Evolutionary conservation across 2,329 filamentous ascomycete species (phyloP).

Genomic region (Cucurbitaria berberidis): DNA sequence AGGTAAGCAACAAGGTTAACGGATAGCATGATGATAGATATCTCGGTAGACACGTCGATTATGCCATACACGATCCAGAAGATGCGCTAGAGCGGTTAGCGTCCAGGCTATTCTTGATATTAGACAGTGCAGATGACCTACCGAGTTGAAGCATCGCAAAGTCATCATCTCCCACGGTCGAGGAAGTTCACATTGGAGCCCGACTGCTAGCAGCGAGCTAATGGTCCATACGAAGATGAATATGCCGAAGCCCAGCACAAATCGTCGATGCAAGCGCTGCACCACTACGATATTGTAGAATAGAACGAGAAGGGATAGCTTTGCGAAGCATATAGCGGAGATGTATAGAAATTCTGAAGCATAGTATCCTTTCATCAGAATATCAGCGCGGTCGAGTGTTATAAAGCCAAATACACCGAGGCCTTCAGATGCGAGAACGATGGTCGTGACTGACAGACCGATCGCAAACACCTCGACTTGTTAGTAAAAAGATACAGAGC

Average conservation of each 20-base stretch:
- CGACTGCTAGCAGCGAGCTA: conserved; percentile 29
- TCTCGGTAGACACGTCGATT: conserved; percentile 41
- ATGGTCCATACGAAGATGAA: conserved; percentile 38
- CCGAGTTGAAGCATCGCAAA: conserved; percentile 37
- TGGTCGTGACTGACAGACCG: conserved; percentile 31
- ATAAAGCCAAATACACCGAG: conserved; percentile 24
- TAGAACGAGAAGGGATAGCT: conserved; percentile 36
- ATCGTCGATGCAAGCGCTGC: conserved; percentile 25
- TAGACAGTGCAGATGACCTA: conserved; percentile 14
- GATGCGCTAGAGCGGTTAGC: conserved; percentile 30
- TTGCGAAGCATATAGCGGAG: conserved; percentile 35
- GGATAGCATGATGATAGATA: conserved; percentile 40
- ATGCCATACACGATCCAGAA: conserved; percentile 46
- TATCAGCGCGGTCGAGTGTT: conserved; percentile 24
- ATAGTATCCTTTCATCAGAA: conserved; percentile 41
- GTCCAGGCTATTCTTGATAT: neutral
- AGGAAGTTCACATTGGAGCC: conserved; percentile 42
- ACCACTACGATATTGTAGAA: conserved; percentile 34
- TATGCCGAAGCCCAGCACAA: conserved; percentile 25
- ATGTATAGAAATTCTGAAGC: conserved; percentile 45
- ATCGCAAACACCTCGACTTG: conserved; percentile 29
- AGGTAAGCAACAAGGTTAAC: conserved; percentile 39
- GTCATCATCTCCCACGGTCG: conserved; percentile 38
- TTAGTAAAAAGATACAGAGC: conserved; percentile 10
- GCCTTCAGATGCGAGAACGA: conserved; percentile 35